Evolutionary conservation across 805 yeast genomes (phyloP).

Genomic region (Wickerhamiella parazyma): DNA sequence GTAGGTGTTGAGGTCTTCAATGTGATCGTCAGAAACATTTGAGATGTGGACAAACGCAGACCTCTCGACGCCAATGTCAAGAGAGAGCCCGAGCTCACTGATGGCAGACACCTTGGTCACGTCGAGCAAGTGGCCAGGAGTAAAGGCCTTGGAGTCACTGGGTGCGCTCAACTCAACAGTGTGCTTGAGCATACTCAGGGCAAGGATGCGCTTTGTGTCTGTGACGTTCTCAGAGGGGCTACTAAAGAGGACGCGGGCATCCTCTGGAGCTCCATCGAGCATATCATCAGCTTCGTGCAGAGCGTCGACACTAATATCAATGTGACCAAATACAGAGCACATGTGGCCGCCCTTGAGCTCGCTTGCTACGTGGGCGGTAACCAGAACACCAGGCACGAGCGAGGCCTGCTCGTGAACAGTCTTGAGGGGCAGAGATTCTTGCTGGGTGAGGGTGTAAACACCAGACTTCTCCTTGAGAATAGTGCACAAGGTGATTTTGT

Average conservation of each 20-base stretch:
- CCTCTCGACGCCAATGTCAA: constrained; percentile 37
- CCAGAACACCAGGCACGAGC: constrained; percentile 63
- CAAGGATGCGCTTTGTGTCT: constrained; percentile 39
- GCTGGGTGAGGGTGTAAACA: constrained; percentile 20
- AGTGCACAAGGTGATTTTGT: constrained; percentile 56
- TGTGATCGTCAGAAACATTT: constrained; percentile 34
- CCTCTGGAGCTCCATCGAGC: constrained; percentile 12
- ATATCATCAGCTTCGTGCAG: constrained; percentile 45
- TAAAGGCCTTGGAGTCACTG: constrained; percentile 37
- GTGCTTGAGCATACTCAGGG: constrained; percentile 51
- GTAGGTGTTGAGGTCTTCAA: constrained; percentile 22
- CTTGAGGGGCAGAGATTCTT: constrained; percentile 41
- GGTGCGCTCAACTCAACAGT: constrained; percentile 28
- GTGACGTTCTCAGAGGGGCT: constrained; percentile 22
- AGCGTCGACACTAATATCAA: constrained; percentile 55
- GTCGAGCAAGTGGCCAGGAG: constrained; percentile 57
- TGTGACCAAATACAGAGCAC: constrained; percentile 62
- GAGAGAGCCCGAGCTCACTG: constrained; percentile 29
- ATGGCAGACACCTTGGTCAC: constrained; percentile 44
- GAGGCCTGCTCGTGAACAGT: constrained; percentile 49
- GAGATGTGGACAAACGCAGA: constrained; percentile 72
- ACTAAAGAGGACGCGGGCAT: constrained; percentile 17
- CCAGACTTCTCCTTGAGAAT: constrained; percentile 25
- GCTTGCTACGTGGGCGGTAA: constrained; percentile 57
- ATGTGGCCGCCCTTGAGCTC: constrained; percentile 47